Base-by-base conservation (phyloP, 2,329 filamentous ascomycete species). In the Pseudogymnoascus sp. region DNA sequence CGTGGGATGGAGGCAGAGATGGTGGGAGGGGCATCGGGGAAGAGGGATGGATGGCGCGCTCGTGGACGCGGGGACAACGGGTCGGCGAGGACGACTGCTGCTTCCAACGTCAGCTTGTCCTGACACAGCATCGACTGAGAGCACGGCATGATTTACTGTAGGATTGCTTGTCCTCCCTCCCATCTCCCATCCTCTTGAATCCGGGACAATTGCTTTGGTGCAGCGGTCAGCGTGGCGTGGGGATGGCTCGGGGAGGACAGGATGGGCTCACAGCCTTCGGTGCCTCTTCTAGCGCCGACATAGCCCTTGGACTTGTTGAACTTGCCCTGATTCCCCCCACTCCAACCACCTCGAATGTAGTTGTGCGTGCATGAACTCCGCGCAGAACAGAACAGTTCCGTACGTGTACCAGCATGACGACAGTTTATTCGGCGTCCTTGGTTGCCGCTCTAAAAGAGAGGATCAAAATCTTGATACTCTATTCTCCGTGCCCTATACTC, bases 211-310 rank as follows among this genome's bases (percentile, higher is more conserved):
- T 51, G 14, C 14, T 6, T 25, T 51, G 45, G 3, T 28, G 23
- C 45, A 8, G 45, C 45, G 45, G 45, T 51, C 45, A 51, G 45
- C 45, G 23, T 51, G 23, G 23, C 7, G 45, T 28, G 45, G 45
- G 45, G 23, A 51, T 16, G 45, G 45, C 23, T 51, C 23, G 45
- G 45, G 10, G 45, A 28, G 45, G 45, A 51, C 45, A 51, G 45
- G 23, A 28, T 8, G 23, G 45, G 45, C 45, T 51, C 45, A 51
- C 21, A 51, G 14, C 23, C 45, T 51, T 51, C 45, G 23, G 45
- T 51, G 45, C 45, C 45, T 51, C 45, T 51, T 51, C 45, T 51
- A 51, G 45, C 45, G 45, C 45, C 45, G 21, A 51, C 45, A 23
- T 51, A 51, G 23, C 16, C 45, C 14, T 51, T 28, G 45, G 2